A percentile compares a stretch with the other conserved stretches of the same genome.
Evolutionary conservation across 495 filamentous ascomycete genomes (phyloP).

Genomic region (Neurospora sp.): DNA sequence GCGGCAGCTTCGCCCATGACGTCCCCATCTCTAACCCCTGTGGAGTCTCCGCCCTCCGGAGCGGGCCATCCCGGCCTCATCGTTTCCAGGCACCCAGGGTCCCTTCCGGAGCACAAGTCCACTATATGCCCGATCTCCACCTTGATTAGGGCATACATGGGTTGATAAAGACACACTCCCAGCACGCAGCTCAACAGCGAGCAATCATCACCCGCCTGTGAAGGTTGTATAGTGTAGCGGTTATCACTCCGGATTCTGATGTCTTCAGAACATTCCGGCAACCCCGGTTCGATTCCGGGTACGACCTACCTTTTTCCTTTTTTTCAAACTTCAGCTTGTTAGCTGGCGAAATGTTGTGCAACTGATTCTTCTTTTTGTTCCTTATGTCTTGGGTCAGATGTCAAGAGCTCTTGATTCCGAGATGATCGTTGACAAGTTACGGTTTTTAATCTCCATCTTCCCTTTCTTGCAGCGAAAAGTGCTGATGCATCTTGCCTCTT

Average conservation of each 20-base stretch:
- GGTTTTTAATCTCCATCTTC: neutral
- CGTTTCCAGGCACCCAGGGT: neutral
- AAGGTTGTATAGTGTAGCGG: neutral
- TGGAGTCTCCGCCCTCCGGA: neutral
- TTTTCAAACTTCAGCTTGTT: neutral
- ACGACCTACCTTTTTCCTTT: conserved; percentile 12
- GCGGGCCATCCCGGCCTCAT: neutral
- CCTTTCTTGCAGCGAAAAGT: neutral
- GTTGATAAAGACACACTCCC: neutral
- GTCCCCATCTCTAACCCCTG: neutral
- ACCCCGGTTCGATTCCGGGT: conserved; percentile 27
- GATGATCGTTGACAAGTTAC: neutral
- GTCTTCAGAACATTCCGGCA: conserved; percentile 10
- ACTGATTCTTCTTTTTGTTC: neutral
- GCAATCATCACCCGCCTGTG: neutral
- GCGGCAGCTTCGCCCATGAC: neutral
- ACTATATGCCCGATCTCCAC: neutral
- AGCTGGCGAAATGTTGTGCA: neutral
- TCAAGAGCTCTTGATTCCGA: neutral
- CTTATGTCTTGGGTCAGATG: neutral
- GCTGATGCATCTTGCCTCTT: neutral
- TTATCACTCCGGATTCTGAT: neutral
- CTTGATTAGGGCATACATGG: neutral
- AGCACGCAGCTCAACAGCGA: neutral
- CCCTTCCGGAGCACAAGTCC: neutral